These are phyloP conservation scores for Plasmodium ovale DNA, from an alignment of 169 alveolate species.

Conservation along the genomic window DNA sequence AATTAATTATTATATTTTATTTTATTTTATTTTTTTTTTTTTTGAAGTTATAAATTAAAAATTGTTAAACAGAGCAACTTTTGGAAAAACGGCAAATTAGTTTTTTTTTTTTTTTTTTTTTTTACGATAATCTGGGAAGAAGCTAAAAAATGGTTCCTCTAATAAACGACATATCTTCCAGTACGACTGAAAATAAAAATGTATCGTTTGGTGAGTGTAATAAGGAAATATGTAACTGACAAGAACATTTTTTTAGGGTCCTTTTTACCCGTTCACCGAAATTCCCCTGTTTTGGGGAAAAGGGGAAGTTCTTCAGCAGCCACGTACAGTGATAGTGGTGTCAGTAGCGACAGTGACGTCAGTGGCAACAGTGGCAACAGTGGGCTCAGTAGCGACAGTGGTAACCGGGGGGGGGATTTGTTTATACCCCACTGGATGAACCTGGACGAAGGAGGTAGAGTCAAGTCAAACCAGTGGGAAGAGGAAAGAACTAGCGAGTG, in stretches of 20 bases:
- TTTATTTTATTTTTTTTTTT: constrained; percentile 2
- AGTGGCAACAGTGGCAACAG: no score
- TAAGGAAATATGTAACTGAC: constrained; percentile 17
- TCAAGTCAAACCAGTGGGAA: neutral
- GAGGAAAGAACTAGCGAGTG: neutral
- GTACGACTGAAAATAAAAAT: neutral
- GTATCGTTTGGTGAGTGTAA: constrained; percentile 16
- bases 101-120: no score
- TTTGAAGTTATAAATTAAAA: neutral
- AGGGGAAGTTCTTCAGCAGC: neutral
- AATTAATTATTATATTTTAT: constrained; percentile 9
- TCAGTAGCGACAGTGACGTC: no score
- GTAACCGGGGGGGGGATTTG: no score
- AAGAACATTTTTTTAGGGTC: constrained; percentile 4
- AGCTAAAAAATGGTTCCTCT: no score
- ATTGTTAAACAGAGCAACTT: neutral
- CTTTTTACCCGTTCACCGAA: neutral
- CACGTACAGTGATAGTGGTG: neutral
- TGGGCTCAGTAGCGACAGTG: no score
- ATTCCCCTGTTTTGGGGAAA: no score
- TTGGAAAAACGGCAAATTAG: no score
- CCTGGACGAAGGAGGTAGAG: neutral
- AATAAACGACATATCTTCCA: no score
- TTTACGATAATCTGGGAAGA: no score
- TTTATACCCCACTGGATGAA: constrained; percentile 41